A percentile compares a stretch with the other conserved stretches of the same genome.
phyloP scores from a whole-genome alignment of 164 flowering plant species.

The Umbilicus rupestris region DNA sequence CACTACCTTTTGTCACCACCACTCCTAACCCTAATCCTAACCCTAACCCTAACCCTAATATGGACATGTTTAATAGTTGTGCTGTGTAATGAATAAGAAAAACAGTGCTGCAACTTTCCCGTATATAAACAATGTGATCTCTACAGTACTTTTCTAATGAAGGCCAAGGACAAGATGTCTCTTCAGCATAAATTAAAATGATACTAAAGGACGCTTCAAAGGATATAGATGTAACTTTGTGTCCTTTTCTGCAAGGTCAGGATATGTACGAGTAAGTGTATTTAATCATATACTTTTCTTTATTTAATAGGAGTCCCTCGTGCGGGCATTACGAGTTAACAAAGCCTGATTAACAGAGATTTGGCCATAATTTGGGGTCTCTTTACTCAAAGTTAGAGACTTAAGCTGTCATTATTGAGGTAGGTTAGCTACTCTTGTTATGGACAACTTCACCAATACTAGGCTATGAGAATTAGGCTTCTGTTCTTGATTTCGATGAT shows the following conservation, averaged over 20 bases:
- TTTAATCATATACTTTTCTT: neutral
- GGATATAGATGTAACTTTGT: neutral
- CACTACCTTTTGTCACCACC: constrained; percentile 2
- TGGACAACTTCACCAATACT: neutral
- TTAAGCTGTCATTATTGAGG: constrained; percentile 2
- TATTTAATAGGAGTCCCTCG: neutral
- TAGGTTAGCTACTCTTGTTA: neutral
- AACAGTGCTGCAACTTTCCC: neutral
- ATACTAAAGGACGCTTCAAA: neutral
- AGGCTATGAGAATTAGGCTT: neutral
- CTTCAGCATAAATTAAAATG: neutral
- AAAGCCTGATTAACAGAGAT: neutral
- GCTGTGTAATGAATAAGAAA: neutral
- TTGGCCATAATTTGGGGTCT: neutral
- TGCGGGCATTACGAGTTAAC: neutral
- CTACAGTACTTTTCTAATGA: constrained; percentile 2
- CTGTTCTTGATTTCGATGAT: neutral
- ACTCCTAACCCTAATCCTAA: neutral
- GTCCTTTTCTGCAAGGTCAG: neutral
- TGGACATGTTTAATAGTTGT: neutral
- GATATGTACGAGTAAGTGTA: neutral
- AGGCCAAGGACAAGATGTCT: constrained; percentile 1
- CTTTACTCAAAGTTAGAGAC: neutral
- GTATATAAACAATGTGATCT: neutral
- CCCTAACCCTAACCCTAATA: neutral